phyloP scores from a whole-genome alignment of 2,329 filamentous ascomycete species.

The Bipolaris oryzae region DNA sequence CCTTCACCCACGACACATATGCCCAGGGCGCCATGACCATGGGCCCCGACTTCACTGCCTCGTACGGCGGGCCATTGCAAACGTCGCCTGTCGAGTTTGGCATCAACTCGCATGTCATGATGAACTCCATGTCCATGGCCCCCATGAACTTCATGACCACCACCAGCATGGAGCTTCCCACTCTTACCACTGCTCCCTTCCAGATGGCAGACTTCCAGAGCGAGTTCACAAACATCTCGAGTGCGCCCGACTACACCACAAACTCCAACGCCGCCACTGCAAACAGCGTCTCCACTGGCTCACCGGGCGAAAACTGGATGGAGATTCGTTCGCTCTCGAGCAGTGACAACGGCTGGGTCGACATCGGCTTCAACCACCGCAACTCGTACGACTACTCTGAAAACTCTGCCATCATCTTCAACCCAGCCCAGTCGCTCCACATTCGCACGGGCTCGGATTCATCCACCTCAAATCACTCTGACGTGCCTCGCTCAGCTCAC shows the following conservation, averaged over 20 bases:
- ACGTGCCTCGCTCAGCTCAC: constrained; percentile 61
- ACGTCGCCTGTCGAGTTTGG: constrained; percentile 55
- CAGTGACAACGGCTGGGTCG: constrained; percentile 85
- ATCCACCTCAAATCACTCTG: constrained; percentile 76
- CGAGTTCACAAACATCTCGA: constrained; percentile 64
- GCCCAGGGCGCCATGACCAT: constrained; percentile 37
- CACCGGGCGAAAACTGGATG: constrained; percentile 78
- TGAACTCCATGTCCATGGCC: constrained; percentile 17
- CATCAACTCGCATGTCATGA: constrained; percentile 48
- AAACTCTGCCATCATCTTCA: constrained; percentile 73
- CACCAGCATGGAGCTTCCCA: constrained; percentile 52
- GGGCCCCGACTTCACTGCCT: constrained; percentile 47
- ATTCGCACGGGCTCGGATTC: constrained; percentile 86
- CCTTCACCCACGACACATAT: constrained; percentile 38
- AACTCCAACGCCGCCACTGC: constrained; percentile 33
- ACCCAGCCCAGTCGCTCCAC: constrained; percentile 87
- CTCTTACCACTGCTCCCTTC: constrained; percentile 50
- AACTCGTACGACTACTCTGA: constrained; percentile 73
- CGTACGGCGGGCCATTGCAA: constrained; percentile 52
- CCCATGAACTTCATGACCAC: constrained; percentile 44
- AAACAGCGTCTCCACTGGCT: constrained; percentile 59
- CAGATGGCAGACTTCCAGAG: constrained; percentile 72
- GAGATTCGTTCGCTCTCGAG: constrained; percentile 87
- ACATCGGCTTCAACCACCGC: constrained; percentile 67
- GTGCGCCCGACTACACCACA: constrained; percentile 54